Base-by-base conservation (phyloP, 2,329 filamentous ascomycete genomes). In the Coniochaeta pulveracea region DNA sequence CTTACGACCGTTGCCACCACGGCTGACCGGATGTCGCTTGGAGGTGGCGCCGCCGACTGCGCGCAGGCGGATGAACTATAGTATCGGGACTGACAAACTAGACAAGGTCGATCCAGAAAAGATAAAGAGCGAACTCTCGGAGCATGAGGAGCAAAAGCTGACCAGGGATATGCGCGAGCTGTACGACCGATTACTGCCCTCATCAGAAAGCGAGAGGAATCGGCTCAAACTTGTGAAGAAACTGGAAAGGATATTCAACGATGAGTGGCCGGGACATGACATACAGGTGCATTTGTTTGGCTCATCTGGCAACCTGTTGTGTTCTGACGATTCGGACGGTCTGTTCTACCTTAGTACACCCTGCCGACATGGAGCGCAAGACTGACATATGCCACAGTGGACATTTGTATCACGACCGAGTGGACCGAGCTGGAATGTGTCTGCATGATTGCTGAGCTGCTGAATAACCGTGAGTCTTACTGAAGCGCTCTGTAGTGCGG, bases 241-340 rank as follows among this genome's bases (percentile, higher is more conserved):
- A 60, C 61, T 98, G 48, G 83, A 94, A 57, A 79, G 72, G 44
- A 74, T 96, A 25, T 76, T 98, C 52, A 91, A 93, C 48, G 72
- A 83, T 6, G 77, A 93, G 51, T 98, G 89, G 85, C 91, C 91
- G 1, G 85, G 83, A 1, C 80, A 85, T 48, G 72, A 93, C 40
- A 95, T 95, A 49, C 78, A 74, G 44, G 91, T 95, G 22, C 80
- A 91, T 54, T 76, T 96, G 11, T 98, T 98, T 68, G 91, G 91
- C n/a, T 96, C 91, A 5, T 96, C 91, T 4, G 91, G 91, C 30
- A 98, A 98, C 56, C 63, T 91, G 54, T 64, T 98, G 36, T 95
- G 86, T 57, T 94, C 89, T 21, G 88, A 85, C 56, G 86, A 95
- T 51, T 98, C 91, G 34, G 91, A 98, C 63, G 85, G 86, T 94